phyloP scores from a whole-genome alignment of 2,329 filamentous ascomycete species.

The Colletotrichum sp. region DNA sequence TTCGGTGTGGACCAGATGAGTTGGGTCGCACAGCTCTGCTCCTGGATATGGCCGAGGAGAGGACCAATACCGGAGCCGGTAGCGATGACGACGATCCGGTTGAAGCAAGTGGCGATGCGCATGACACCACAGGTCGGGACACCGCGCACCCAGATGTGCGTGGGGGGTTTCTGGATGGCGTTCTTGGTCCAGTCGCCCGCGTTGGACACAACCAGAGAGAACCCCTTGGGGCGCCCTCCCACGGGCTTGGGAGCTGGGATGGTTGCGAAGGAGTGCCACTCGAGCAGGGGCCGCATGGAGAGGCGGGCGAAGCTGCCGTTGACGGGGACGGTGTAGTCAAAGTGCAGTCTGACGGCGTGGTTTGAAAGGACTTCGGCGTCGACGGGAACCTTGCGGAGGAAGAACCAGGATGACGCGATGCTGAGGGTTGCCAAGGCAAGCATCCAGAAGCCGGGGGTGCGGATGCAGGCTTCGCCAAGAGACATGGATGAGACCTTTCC shows the following conservation, averaged over 20 bases:
- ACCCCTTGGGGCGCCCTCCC: constrained; percentile 44
- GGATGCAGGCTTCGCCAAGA: constrained; percentile 41
- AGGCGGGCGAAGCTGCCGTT: constrained; percentile 55
- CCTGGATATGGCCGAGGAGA: constrained; percentile 62
- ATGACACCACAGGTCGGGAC: constrained; percentile 70
- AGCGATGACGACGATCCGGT: constrained; percentile 67
- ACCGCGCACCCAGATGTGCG: constrained; percentile 69
- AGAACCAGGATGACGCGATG: constrained; percentile 75
- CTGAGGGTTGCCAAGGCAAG: constrained; percentile 66
- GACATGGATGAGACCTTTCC: constrained; percentile 38
- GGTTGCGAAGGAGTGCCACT: constrained; percentile 79
- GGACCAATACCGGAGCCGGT: constrained; percentile 78
- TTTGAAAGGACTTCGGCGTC: constrained; percentile 69
- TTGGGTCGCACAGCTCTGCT: constrained; percentile 52
- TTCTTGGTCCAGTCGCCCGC: constrained; percentile 78
- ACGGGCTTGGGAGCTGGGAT: constrained; percentile 58
- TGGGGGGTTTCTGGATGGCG: constrained; percentile 66
- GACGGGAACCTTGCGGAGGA: constrained; percentile 71
- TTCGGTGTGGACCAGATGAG: constrained; percentile 72
- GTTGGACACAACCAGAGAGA: constrained; percentile 72
- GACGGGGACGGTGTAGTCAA: constrained; percentile 62
- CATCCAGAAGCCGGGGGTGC: constrained; percentile 65
- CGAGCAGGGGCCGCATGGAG: constrained; percentile 64
- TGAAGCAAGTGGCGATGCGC: constrained; percentile 69
- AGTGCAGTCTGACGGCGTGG: constrained; percentile 75